A percentile compares a stretch with the other conserved stretches of the same genome.
These are phyloP conservation scores for Colletotrichum lupini DNA, from an alignment of 2,329 filamentous ascomycete species.

Conservation along the genomic window DNA sequence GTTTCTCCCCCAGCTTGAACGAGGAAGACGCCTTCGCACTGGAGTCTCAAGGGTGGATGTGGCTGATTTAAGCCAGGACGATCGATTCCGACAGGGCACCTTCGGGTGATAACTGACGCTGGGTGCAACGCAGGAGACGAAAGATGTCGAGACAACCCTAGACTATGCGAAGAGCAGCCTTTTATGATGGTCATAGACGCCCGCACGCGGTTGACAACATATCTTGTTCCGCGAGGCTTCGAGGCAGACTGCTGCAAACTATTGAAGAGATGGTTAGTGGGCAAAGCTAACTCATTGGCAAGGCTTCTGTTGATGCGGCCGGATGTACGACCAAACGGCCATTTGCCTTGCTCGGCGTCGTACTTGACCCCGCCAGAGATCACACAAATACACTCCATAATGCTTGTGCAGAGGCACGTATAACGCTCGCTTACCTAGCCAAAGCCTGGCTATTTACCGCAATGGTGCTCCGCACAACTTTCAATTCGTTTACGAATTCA, in stretches of 20 bases:
- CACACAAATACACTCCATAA: constrained; percentile 11
- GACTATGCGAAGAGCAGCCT: not conserved
- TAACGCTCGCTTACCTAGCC: constrained; percentile 28
- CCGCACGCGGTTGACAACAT: constrained; percentile 14
- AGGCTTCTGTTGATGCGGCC: not conserved
- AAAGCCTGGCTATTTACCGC: not conserved
- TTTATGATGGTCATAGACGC: not conserved
- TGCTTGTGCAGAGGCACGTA: not conserved
- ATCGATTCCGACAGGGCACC: not conserved
- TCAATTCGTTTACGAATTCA: not conserved
- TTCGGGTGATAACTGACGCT: not conserved
- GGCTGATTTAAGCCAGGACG: not conserved
- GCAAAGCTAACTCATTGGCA: not conserved
- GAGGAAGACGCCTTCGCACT: not conserved
- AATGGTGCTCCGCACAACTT: not conserved
- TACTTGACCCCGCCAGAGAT: not conserved
- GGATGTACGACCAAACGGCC: not conserved
- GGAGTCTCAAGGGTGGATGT: not conserved
- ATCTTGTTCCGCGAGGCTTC: constrained; percentile 15
- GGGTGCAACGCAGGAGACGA: not conserved
- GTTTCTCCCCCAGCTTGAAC: not conserved
- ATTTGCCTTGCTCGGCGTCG: not conserved
- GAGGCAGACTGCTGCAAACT: not conserved
- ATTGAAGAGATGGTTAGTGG: constrained; percentile 1
- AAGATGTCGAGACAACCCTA: not conserved